These are phyloP conservation scores for Candida palmyrensis DNA, from an alignment of 805 yeast genomes.

Conservation along the genomic window DNA sequence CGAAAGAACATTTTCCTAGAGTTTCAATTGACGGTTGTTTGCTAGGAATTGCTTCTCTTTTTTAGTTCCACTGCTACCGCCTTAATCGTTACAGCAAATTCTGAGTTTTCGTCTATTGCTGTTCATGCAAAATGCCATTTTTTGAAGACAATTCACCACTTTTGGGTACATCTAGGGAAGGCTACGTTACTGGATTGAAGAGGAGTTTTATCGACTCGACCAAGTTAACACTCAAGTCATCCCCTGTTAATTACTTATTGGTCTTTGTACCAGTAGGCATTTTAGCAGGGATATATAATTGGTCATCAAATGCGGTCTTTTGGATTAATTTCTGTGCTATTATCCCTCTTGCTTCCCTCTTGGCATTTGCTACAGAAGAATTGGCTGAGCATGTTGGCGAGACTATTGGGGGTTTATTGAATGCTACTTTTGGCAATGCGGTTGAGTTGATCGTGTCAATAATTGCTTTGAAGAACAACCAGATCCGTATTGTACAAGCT, in stretches of 20 bases:
- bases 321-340: slow-evolving; percentile 81
- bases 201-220: slow-evolving; percentile 9
- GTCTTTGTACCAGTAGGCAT: slow-evolving; percentile 89
- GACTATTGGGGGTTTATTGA: slow-evolving; percentile 87
- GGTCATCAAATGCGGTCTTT: slow-evolving; percentile 56
- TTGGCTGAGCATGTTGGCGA: slow-evolving; percentile 83
- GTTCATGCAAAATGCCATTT: slow-evolving; percentile 7
- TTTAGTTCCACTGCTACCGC: neutral
- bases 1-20: neutral
- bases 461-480: slow-evolving; percentile 81
- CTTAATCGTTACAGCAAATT: neutral
- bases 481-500: slow-evolving; percentile 92
- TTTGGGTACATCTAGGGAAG: slow-evolving; percentile 6
- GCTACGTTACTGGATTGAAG: slow-evolving; percentile 1
- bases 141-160: slow-evolving; percentile 8
- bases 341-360: slow-evolving; percentile 83
- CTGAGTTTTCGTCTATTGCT: neutral
- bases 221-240: slow-evolving; percentile 39
- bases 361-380: slow-evolving; percentile 93
- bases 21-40: neutral
- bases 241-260: slow-evolving; percentile 72
- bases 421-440: slow-evolving; percentile 97
- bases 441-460: slow-evolving; percentile 93
- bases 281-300: slow-evolving; percentile 55
- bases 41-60: neutral